Conservation (phyloP, 768 basidiomycete species). For the Cystofilobasidium capitatum region DNA sequence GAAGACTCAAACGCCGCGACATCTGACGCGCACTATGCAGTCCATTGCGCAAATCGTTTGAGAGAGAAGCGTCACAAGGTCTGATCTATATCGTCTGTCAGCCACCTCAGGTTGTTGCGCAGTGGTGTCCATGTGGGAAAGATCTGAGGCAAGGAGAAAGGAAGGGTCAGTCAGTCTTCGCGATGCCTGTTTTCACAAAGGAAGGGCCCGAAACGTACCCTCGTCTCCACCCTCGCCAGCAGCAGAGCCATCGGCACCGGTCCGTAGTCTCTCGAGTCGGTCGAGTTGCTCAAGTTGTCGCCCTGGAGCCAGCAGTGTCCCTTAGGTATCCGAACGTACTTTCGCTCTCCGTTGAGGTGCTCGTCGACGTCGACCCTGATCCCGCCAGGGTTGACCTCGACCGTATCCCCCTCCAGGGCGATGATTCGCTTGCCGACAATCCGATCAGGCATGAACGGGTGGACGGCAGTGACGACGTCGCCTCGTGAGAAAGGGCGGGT, state of each 20-base stretch:
- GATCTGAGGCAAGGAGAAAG: background rate
- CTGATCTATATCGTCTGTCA: constrained; percentile 1
- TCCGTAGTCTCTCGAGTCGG: constrained; percentile 86
- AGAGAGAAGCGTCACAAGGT: no score
- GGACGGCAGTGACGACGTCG: constrained; percentile 19
- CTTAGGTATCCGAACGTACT: constrained; percentile 61
- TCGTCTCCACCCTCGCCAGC: constrained; percentile 49
- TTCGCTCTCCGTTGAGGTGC: constrained; percentile 38
- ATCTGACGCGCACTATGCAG: no score
- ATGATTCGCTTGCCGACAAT: constrained; percentile 25
- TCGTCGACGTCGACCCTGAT: constrained; percentile 8
- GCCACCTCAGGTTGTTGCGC: constrained; percentile 11
- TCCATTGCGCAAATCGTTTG: no score
- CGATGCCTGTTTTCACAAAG: background rate
- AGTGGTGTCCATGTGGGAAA: constrained; percentile 8
- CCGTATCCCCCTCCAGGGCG: constrained; percentile 20
- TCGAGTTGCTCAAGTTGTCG: constrained; percentile 72
- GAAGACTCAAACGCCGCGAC: no score
- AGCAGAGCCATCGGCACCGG: constrained; percentile 75
- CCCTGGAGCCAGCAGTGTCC: constrained; percentile 86
- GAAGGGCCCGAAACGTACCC: constrained; percentile 28
- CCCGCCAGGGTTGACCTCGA: constrained; percentile 22
- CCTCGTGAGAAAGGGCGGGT: constrained; percentile 12
- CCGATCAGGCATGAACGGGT: constrained; percentile 18
- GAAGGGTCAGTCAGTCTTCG: background rate